phyloP scores from a whole-genome alignment of 768 basidiomycete species.

The Neoboletus magnificus region DNA sequence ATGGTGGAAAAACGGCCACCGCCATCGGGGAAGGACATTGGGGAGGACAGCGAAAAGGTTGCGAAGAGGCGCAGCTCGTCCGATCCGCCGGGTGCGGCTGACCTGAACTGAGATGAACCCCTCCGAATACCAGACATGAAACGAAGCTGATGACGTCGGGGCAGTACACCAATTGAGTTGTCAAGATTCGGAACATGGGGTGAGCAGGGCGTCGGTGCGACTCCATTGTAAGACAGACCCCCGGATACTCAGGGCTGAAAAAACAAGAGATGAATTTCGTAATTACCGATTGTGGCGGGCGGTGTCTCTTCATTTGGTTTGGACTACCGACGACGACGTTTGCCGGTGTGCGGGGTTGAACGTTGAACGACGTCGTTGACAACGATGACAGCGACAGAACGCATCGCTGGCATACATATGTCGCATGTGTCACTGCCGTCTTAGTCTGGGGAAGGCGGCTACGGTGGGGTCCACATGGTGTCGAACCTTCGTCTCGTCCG shows the following conservation, averaged over 20 bases:
- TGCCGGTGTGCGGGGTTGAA: not conserved
- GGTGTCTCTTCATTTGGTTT: not conserved
- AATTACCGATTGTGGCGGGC: not conserved
- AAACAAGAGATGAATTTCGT: not conserved
- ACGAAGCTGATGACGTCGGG: not conserved
- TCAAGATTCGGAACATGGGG: not conserved
- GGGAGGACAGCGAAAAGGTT: not conserved
- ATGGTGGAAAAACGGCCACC: not conserved
- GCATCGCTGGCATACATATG: no score
- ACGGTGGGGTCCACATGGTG: no score
- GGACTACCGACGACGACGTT: not conserved
- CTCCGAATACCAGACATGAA: not conserved
- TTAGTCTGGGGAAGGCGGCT: no score
- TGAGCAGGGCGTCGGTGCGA: not conserved
- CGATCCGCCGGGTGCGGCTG: not conserved
- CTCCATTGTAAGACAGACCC: not conserved
- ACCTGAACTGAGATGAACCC: not conserved
- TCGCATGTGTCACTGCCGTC: not conserved
- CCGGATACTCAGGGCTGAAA: not conserved
- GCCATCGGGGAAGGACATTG: no score
- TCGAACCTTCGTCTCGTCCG: not conserved
- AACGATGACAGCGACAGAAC: not conserved
- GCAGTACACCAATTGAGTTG: not conserved
- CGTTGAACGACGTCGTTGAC: not conserved
- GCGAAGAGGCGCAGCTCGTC: not conserved